A percentile compares a stretch with the other conserved stretches of the same genome.
phyloP scores from a whole-genome alignment of 305 asterid genomes.

The Fraxinus baroniana region DNA sequence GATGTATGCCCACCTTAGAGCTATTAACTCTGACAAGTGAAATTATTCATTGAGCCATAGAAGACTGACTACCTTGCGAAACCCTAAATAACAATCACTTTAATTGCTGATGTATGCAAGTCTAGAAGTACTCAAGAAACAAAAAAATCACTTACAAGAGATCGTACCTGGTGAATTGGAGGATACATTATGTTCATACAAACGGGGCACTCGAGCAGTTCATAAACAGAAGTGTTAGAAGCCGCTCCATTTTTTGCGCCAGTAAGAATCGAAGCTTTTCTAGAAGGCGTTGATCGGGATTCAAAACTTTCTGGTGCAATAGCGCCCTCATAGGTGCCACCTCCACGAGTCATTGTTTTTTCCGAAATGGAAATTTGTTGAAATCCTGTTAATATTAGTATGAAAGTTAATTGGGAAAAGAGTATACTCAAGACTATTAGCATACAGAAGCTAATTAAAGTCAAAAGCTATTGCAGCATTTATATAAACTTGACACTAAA shows the following conservation, averaged over 20 bases:
- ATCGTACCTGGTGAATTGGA: slow-evolving; percentile 48
- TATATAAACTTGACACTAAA: not conserved
- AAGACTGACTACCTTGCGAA: not conserved
- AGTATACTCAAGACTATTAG: not conserved
- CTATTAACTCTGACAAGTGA: not conserved
- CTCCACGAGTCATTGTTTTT: slow-evolving; percentile 41
- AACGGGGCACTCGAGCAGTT: slow-evolving; percentile 44
- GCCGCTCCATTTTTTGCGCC: slow-evolving; percentile 28
- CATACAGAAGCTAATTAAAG: not conserved
- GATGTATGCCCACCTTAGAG: not conserved
- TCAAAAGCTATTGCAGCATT: not conserved
- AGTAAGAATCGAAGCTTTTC: slow-evolving; percentile 25
- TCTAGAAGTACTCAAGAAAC: not conserved
- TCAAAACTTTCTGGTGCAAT: slow-evolving; percentile 30
- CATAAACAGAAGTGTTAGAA: slow-evolving; percentile 37
- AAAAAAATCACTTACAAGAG: not conserved
- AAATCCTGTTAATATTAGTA: not conserved
- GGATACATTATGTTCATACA: slow-evolving; percentile 41
- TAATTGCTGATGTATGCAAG: not conserved
- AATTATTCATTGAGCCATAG: not conserved
- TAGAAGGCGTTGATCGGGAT: slow-evolving; percentile 20
- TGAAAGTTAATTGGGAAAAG: not conserved
- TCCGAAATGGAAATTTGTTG: not conserved
- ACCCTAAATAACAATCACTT: not conserved
- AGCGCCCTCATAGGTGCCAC: slow-evolving; percentile 23